Evolutionary conservation across 352 stramenopile species (phyloP).

Genomic region (Peronospora belbahrii): DNA sequence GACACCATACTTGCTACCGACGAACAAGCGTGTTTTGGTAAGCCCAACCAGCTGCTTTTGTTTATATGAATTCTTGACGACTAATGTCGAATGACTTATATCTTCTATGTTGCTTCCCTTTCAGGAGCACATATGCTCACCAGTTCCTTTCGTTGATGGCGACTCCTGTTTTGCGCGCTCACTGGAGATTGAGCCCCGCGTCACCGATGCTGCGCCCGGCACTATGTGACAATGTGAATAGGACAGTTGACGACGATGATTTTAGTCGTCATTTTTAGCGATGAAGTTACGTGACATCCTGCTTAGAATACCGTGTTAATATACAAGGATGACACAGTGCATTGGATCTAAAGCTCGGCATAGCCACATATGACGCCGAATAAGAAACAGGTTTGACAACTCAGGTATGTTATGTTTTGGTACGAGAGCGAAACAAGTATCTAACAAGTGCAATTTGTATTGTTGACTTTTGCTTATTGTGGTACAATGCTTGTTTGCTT

Average conservation of each 20-base stretch:
- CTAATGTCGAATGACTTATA: constrained; percentile 1
- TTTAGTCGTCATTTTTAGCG: background rate
- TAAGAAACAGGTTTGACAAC: background rate
- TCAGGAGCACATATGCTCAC: constrained; percentile 70
- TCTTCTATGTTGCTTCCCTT: background rate
- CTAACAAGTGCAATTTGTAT: background rate
- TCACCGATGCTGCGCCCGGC: constrained; percentile 33
- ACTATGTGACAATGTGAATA: constrained; percentile 3
- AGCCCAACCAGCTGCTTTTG: constrained; percentile 4
- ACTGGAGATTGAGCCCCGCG: constrained; percentile 73
- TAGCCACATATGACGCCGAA: background rate
- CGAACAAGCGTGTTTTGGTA: constrained; percentile 78
- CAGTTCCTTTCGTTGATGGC: constrained; percentile 47
- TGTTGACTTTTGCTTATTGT: background rate
- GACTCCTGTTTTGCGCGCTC: constrained; percentile 78
- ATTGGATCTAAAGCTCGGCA: background rate
- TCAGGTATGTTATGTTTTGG: background rate
- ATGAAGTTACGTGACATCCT: background rate
- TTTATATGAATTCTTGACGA: background rate
- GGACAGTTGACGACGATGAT: background rate
- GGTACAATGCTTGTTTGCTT: background rate
- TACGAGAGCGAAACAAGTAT: background rate
- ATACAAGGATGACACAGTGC: background rate
- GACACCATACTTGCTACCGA: constrained; percentile 69
- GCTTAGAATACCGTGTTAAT: background rate